These are phyloP conservation scores for Helenozyma baotianmanensis DNA, from an alignment of 805 yeast genomes.

Conservation along the genomic window DNA sequence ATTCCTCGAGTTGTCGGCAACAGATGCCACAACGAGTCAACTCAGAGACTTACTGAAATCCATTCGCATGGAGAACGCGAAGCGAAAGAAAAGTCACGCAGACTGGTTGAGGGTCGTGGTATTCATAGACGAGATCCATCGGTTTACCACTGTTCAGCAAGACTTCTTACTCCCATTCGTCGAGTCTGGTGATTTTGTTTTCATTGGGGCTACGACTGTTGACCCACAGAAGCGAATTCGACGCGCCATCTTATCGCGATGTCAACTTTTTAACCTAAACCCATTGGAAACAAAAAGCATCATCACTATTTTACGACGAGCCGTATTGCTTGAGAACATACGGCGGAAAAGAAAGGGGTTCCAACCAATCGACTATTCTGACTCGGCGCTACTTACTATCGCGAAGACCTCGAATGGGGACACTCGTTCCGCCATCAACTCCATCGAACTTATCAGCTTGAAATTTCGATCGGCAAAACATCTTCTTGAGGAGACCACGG, in stretches of 20 bases:
- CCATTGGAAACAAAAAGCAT: slow-evolving; percentile 50
- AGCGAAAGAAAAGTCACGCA: slow-evolving; percentile 26
- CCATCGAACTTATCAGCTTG: slow-evolving; percentile 27
- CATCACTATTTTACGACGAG: slow-evolving; percentile 49
- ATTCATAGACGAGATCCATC: slow-evolving; percentile 89
- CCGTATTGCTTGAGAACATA: slow-evolving; percentile 40
- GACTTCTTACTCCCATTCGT: slow-evolving; percentile 80
- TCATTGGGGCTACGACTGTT: slow-evolving; percentile 90
- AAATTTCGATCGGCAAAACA: slow-evolving; percentile 4
- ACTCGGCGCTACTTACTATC: slow-evolving; percentile 13
- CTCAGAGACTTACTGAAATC: slow-evolving; percentile 54
- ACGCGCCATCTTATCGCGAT: slow-evolving; percentile 78
- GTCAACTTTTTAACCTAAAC: slow-evolving; percentile 70
- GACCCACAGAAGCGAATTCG: slow-evolving; percentile 73
- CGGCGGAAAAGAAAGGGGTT: slow-evolving; percentile 14
- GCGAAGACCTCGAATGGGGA: slow-evolving; percentile 25
- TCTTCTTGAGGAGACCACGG: neutral
- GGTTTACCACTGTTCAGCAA: slow-evolving; percentile 83
- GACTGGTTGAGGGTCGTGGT: slow-evolving; percentile 38
- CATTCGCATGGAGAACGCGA: slow-evolving; percentile 41
- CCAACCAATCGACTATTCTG: slow-evolving; percentile 13
- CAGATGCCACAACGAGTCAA: slow-evolving; percentile 64
- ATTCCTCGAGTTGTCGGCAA: slow-evolving; percentile 82
- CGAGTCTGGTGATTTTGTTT: slow-evolving; percentile 74
- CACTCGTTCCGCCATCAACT: slow-evolving; percentile 29